Conservation (phyloP, 768 basidiomycete genomes). For the Termitomyces sp. region DNA sequence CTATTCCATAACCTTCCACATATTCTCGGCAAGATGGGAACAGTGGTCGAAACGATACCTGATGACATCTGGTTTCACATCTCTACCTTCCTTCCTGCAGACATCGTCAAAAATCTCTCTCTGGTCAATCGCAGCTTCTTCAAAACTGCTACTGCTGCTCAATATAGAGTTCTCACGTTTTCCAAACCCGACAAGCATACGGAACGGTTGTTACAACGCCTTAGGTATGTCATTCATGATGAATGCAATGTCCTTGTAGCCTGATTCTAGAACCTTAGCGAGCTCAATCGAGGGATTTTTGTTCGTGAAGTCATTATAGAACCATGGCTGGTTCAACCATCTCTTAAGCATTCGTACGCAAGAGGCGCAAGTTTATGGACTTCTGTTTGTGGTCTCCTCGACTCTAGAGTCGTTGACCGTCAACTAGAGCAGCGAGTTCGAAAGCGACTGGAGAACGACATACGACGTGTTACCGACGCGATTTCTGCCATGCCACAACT, state of each 20-base stretch:
- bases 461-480: slow-evolving; percentile 23
- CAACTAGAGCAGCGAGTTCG: slow-evolving; percentile 24
- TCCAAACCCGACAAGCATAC: slow-evolving; percentile 13
- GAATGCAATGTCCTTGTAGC: background rate
- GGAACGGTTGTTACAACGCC: slow-evolving; percentile 17
- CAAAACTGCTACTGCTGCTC: slow-evolving; percentile 14
- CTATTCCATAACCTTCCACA: background rate
- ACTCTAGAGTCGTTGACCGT: slow-evolving; percentile 24
- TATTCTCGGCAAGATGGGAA: background rate
- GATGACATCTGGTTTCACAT: slow-evolving; percentile 19
- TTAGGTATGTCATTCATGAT: slow-evolving; percentile 12
- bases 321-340: slow-evolving; percentile 35
- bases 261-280: slow-evolving; percentile 10
- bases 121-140: slow-evolving; percentile 17
- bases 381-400: slow-evolving; percentile 20
- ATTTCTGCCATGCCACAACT: slow-evolving; percentile 27
- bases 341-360: slow-evolving; percentile 23
- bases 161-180: slow-evolving; percentile 17
- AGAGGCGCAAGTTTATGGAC: slow-evolving; percentile 23
- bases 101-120: slow-evolving; percentile 12
- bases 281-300: slow-evolving; percentile 19
- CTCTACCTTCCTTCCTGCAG: slow-evolving; percentile 13
- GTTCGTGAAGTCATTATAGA: slow-evolving; percentile 30
- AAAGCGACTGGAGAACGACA: slow-evolving; percentile 32
- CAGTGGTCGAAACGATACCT: slow-evolving; percentile 8